Conservation (phyloP, 192 early-diverging fungal species). For the Backusella sp. region DNA sequence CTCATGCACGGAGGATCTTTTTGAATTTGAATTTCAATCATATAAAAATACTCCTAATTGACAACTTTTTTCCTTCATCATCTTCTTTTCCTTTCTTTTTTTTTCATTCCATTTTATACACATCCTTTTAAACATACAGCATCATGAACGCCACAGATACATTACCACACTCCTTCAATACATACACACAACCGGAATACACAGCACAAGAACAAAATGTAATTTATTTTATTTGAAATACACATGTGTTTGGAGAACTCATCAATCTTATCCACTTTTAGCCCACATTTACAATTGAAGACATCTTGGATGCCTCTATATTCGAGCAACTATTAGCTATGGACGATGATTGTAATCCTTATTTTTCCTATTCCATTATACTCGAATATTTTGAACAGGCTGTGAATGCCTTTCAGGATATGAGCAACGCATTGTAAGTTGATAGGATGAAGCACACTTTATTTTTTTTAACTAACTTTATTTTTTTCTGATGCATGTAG, state of each 20-base stretch:
- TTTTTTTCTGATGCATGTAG: constrained; percentile 25
- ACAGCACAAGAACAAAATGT: neutral
- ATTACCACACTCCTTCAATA: neutral
- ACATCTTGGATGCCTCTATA: constrained; percentile 70
- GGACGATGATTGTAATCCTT: constrained; percentile 85
- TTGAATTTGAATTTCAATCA: neutral
- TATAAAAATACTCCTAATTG: neutral
- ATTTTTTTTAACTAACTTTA: neutral
- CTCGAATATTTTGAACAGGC: constrained; percentile 85
- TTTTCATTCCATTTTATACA: neutral
- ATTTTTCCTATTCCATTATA: constrained; percentile 75
- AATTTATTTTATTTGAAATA: neutral
- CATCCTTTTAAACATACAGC: neutral
- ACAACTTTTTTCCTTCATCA: neutral
- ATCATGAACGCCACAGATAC: neutral
- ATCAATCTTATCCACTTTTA: neutral
- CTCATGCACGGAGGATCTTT: neutral
- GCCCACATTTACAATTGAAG: constrained; percentile 22
- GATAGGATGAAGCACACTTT: neutral
- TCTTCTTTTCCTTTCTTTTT: neutral
- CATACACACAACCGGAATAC: neutral
- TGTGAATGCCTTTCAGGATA: constrained; percentile 69
- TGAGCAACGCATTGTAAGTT: constrained; percentile 70
- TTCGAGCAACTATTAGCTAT: constrained; percentile 89
- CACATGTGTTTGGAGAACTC: neutral